Evolutionary conservation across 1,284 basidiomycete genomes (phyloP).

Genomic region (Singerocomus inundabilis): DNA sequence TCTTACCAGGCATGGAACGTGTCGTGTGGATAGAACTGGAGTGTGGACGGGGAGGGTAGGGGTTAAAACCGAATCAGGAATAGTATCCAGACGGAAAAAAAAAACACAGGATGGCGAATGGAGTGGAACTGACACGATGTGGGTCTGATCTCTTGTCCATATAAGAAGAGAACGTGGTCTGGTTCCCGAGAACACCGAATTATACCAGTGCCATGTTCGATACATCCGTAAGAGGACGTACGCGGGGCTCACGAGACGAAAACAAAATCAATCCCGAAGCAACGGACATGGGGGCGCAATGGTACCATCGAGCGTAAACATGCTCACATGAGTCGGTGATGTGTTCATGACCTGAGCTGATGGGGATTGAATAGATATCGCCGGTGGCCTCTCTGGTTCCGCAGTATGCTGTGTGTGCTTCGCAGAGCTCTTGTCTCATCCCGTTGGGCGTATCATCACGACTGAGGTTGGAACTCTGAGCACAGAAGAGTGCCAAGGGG

Average conservation of each 20-base stretch:
- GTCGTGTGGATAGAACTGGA: constrained; percentile 1
- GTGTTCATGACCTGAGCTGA: constrained; percentile 8
- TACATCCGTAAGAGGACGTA: not conserved
- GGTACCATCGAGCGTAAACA: too few relatives aligned
- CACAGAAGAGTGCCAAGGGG: not conserved
- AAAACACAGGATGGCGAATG: not conserved
- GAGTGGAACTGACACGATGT: not conserved
- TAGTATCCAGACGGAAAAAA: not conserved
- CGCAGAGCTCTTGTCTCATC: not conserved
- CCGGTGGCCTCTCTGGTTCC: too few relatives aligned
- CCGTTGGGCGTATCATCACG: not conserved
- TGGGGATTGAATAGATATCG: not conserved
- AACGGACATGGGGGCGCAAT: not conserved
- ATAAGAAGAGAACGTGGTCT: constrained; percentile 6
- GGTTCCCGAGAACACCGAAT: constrained; percentile 1
- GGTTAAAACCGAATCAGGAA: not conserved
- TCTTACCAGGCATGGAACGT: not conserved
- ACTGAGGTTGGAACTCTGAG: not conserved
- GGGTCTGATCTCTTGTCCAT: constrained; percentile 1
- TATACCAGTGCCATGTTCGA: constrained; percentile 16
- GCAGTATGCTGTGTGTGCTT: constrained; percentile 1
- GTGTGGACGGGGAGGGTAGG: too few relatives aligned
- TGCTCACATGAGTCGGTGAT: not conserved
- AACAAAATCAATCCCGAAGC: not conserved
- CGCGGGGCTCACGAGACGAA: not conserved